Evolutionary conservation across 768 basidiomycete species (phyloP), one percentile per base, ranked within the genome.

Genomic region (Floccularia luteovirens): DNA sequence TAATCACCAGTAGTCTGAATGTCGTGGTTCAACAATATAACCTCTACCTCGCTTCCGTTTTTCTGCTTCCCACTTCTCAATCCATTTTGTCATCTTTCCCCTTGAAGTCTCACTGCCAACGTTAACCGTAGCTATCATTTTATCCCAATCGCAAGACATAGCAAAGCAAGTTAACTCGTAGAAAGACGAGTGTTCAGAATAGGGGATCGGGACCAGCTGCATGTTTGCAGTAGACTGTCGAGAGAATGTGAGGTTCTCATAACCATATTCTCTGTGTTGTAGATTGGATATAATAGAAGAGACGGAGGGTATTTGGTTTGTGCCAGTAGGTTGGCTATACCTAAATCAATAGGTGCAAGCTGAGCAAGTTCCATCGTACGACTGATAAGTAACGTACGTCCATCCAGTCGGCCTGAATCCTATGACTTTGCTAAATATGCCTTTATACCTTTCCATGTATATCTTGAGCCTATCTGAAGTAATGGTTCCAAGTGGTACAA

Each of bases 171-270:
- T 94, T 47, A 94, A 68, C 60, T 98, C 94, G 51, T 88, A 89
- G 61, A 97, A 97, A 24, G 88, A 91, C 23, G 88, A 90, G 57
- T 98, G 94, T 55, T 98, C 96, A 4, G 92, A 97, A 55, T 98
- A 98, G 7, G 82, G 86, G 40, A 89, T 80, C 38, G 88, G 85
- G 52, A 82, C 90, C 31, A 96, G 64, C 61, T 83, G 82, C 32
- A 86, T 58, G 23, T 65, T 60, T 12, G 76, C 48, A 12, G 82
- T 83, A 8, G 90, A 88, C 43, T 86, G 87, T 31, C 77, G 74
- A 51, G 73, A 75, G 16, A 79, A 74, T 31, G 70, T 75, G 12
- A 94, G 68, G 55, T 85, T 73, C 16, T 77, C 62, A 39, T 77
- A 71, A 2, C 80, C 81, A 63, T 89, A 98, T 13, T 70, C 66